Percentiles rank a stretch among this genome's conserved stretches.
phyloP scores from a whole-genome alignment of 352 stramenopile species.

The Pythium volutum region DNA sequence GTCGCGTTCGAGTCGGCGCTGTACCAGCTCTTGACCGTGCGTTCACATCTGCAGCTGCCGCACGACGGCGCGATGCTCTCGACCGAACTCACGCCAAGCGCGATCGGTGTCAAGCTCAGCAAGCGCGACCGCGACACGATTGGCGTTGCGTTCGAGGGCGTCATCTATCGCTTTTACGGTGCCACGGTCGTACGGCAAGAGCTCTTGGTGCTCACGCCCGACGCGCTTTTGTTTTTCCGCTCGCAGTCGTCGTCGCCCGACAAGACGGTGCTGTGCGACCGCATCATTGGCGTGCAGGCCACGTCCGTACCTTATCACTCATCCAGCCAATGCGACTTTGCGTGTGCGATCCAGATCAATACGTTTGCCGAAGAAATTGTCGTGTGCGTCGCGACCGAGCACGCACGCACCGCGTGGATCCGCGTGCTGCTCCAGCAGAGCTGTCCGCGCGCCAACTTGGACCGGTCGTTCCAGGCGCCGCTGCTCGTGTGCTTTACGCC shows the following conservation, averaged over 20 bases:
- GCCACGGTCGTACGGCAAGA: slow-evolving; percentile 66
- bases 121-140: slow-evolving; percentile 56
- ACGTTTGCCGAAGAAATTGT: slow-evolving; percentile 76
- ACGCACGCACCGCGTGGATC: slow-evolving; percentile 63
- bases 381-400: slow-evolving; percentile 59
- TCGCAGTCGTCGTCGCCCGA: slow-evolving; percentile 57
- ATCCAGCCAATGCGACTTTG: slow-evolving; percentile 16
- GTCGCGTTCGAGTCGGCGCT: slow-evolving; percentile 38
- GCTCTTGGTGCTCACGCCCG: slow-evolving; percentile 59
- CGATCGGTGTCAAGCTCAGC: slow-evolving; percentile 65
- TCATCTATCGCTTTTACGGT: slow-evolving; percentile 70
- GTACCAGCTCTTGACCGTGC: slow-evolving; percentile 57
- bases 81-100: slow-evolving; percentile 31
- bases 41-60: slow-evolving; percentile 44
- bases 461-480: slow-evolving; percentile 21
- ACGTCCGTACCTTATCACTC: slow-evolving; percentile 29
- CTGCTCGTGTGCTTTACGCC: slow-evolving; percentile 37
- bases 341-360: slow-evolving; percentile 65
- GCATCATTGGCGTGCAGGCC: slow-evolving; percentile 52
- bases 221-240: slow-evolving; percentile 60
- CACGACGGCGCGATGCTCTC: slow-evolving; percentile 18
- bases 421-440: slow-evolving; percentile 61
- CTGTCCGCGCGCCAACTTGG: slow-evolving; percentile 41
- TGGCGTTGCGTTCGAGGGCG: slow-evolving; percentile 55
- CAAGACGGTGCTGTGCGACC: slow-evolving; percentile 39